phyloP scores from a whole-genome alignment of 345 rosid species.

The Atalantia buxifolia region DNA sequence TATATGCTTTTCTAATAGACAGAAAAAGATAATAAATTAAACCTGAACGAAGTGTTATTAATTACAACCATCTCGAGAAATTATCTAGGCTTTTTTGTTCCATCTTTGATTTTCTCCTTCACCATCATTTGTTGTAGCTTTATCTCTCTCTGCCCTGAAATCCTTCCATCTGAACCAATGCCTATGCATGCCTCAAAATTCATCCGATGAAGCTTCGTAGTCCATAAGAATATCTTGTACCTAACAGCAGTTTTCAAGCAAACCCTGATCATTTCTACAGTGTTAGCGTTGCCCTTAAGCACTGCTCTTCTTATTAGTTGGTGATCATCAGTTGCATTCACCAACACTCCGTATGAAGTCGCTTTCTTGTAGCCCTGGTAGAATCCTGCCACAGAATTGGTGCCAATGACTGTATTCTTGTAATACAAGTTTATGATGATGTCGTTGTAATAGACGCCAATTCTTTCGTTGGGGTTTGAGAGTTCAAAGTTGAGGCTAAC shows the following conservation, averaged over 20 bases:
- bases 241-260: conserved; percentile 2
- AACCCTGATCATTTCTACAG: background rate
- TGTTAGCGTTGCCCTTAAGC: background rate
- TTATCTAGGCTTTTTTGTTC: background rate
- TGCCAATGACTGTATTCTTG: background rate
- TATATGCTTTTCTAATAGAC: background rate
- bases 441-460: background rate
- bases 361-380: background rate
- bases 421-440: background rate
- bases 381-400: conserved; percentile 8
- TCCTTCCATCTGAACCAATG: conserved; percentile 7
- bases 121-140: background rate
- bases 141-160: background rate
- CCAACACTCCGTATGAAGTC: background rate
- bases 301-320: background rate
- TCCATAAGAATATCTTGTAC: conserved; percentile 2
- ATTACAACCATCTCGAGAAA: background rate
- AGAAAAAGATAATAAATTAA: background rate
- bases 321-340: background rate
- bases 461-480: conserved; percentile 12
- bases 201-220: conserved; percentile 5
- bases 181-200: background rate
- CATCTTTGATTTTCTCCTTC: background rate
- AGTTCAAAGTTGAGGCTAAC: background rate
- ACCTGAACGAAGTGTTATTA: background rate